These are phyloP conservation scores for Coniferiporia weirii DNA, from an alignment of 1,284 basidiomycete genomes.

Conservation along the genomic window DNA sequence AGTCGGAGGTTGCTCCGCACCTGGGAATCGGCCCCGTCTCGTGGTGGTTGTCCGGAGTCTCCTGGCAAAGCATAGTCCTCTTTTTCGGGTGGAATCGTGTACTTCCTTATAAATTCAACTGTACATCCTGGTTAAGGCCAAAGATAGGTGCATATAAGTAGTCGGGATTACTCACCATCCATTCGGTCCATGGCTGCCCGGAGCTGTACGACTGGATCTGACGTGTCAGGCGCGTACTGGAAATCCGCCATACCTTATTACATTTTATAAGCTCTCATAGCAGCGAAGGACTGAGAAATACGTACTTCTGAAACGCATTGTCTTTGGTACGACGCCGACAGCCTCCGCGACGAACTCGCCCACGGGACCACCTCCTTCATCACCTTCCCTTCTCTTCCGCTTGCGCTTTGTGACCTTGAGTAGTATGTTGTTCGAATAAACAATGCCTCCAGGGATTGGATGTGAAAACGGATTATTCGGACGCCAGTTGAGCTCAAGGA, in stretches of 20 bases:
- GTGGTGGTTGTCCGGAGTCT: slow-evolving; percentile 13
- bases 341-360: slow-evolving; percentile 80
- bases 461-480: slow-evolving; percentile 73
- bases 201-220: slow-evolving; percentile 66
- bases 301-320: slow-evolving; percentile 86
- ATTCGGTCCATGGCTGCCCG: slow-evolving; percentile 69
- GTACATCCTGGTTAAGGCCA: no score
- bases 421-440: slow-evolving; percentile 72
- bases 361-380: slow-evolving; percentile 30
- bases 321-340: slow-evolving; percentile 73
- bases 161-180: slow-evolving; percentile 55
- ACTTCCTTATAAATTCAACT: slow-evolving; percentile 73
- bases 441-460: slow-evolving; percentile 75
- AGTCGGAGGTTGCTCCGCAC: slow-evolving; percentile 55
- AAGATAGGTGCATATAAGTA: neutral
- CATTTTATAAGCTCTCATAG: neutral
- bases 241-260: slow-evolving; percentile 83
- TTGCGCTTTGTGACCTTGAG: slow-evolving; percentile 74
- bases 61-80: slow-evolving; percentile 49
- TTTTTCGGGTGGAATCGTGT: slow-evolving; percentile 59
- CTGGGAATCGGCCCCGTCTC: slow-evolving; percentile 17
- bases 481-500: slow-evolving; percentile 72
- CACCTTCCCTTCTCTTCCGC: slow-evolving; percentile 35
- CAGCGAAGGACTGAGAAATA: slow-evolving; percentile 15
- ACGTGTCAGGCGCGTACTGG: slow-evolving; percentile 72